Evolutionary conservation across 345 rosid genomes (phyloP), one percentile per base, ranked within the genome.

Genomic region (Eucalyptus polyanthemos): DNA sequence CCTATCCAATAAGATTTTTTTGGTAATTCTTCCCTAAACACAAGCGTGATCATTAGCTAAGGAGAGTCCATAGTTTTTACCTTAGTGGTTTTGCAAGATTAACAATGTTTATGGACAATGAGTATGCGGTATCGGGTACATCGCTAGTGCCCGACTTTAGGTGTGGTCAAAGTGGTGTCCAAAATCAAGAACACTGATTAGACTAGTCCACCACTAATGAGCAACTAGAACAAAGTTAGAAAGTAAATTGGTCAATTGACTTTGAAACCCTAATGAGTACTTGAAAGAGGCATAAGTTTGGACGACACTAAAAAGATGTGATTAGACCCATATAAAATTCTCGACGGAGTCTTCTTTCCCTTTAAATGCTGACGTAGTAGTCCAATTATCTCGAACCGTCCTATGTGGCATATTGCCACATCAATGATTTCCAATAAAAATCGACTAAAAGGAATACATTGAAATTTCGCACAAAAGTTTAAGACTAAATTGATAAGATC

Each of bases 351-450:
- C 40, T 14, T 7, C 31, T 65, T 65, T 29, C 5, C 5, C 11
- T 65, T n/a, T 65, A 15, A n/a, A n/a, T 1, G 21, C 6, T 65
- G 10, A 65, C 1, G 21, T 4, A 34, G 21, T 17, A 4, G 76
- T 65, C 11, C 11, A 15, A 14, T n/a, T 1, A 29, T 13, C 21
- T 8, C 0, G 2, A 8, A 11, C 2, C 1, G 6, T 65, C 6
- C 5, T 8, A 14, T 1, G 2, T 62, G 69, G 9, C 17, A 29
- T 13, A 62, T 6, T 13, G 34, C 0, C 8, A 29, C 34, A 14
- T 65, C 9, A n/a, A 17, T 1, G 11, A 65, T 65, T 65, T n/a
- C 3, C 2, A 1, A 1, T 62, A 4, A 29, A 14, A 65, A 65
- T n/a, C 1, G 0, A 8, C 0, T 34, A 13, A 5, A 65, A 65